Evolutionary conservation across 2,329 filamentous ascomycete species (phyloP), one percentile per base, ranked within the genome.

Genomic region (Sporothrix phasma): DNA sequence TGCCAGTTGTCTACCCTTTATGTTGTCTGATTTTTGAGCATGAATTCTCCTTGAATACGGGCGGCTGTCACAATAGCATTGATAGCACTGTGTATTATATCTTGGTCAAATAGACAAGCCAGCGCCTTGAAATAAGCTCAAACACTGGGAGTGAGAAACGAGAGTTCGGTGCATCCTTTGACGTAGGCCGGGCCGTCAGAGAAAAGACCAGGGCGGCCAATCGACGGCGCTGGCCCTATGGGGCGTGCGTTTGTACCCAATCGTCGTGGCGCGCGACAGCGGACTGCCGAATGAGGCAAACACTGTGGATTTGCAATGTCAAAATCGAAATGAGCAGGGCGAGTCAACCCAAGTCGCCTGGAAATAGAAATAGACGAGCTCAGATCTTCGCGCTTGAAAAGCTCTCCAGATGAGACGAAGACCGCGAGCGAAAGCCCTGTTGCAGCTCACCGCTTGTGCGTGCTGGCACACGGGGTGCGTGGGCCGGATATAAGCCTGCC

Each of bases 181-280:
- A 53, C 15, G 15, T 8, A 59, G 19, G 17, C 37, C 24, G 3
- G 34, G 53, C 29, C 19, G n/a, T 34, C 51, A 56, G 51, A 11
- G 19, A n/a, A 45, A 59, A n/a, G 19, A 39, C 31, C 45, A 41
- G 46, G 46, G 60, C 60, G 31, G 31, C 56, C 56, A 59, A 59
- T 59, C 5, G 56, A 59, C 39, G 24, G 24, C 39, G 17, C 39
- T 10, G 24, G 56, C 31, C 39, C 7, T 31, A 24, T 45, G n/a
- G 22, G 13, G 24, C 54, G 26, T 39, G 24, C 17, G 39, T 59
- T 46, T 45, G 26, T 59, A 24, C 24, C 56, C 56, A 59, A 45
- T 45, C 56, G 39, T 59, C 39, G 24, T 6, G 22, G 19, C 29
- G 54, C 54, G 43, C 54, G 54, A 29, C 54, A 58, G 37, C 54